A percentile compares a stretch with the other conserved stretches of the same genome.
Conservation (phyloP, 345 rosid species). For the Angophora floribunda region DNA sequence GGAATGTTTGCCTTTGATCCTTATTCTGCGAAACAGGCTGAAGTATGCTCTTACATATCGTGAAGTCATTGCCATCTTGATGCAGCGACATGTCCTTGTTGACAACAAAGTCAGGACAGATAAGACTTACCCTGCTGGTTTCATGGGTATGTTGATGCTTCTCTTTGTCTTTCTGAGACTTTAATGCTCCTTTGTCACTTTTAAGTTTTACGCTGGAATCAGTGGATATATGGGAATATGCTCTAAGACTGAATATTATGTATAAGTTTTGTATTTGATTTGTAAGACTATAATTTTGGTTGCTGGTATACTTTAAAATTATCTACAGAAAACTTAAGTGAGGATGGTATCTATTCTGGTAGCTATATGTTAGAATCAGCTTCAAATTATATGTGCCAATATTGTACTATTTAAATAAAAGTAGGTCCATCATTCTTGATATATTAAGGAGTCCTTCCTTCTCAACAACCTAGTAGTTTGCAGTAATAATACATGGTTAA, state of each 20-base stretch:
- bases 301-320: background rate
- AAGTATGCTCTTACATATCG: slow-evolving; percentile 66
- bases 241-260: background rate
- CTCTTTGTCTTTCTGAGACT: background rate
- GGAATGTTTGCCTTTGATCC: slow-evolving; percentile 67
- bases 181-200: background rate
- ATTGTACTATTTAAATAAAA: background rate
- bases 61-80: slow-evolving; percentile 59
- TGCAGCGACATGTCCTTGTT: slow-evolving; percentile 77
- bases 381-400: background rate
- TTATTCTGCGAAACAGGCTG: slow-evolving; percentile 63
- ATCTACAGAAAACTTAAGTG: background rate
- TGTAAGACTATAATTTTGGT: background rate
- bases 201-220: background rate
- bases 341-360: background rate
- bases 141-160: slow-evolving; percentile 56
- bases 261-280: background rate
- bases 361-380: background rate
- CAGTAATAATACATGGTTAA: background rate
- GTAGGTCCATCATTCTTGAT: background rate
- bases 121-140: slow-evolving; percentile 80
- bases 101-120: slow-evolving; percentile 85
- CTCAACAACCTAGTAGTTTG: background rate
- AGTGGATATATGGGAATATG: background rate
- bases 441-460: background rate